Evolutionary conservation across 768 basidiomycete species (phyloP).

Genomic region (Lyophyllum atratum): DNA sequence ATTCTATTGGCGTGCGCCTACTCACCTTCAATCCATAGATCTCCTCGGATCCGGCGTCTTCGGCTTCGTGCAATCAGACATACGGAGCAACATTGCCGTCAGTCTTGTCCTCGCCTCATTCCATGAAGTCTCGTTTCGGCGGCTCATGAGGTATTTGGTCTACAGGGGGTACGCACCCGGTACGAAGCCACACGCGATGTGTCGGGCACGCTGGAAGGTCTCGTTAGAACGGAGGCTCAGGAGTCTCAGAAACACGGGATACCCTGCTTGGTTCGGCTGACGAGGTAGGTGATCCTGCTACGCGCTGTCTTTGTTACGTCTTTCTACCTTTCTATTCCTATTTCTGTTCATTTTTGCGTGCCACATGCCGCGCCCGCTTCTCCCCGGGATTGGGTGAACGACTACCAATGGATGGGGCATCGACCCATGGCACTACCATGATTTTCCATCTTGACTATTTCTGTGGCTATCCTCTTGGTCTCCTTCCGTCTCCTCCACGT

Average conservation of each 20-base stretch:
- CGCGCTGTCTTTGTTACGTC: not conserved
- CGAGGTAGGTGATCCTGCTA: conserved; percentile 47
- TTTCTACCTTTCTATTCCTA: no score
- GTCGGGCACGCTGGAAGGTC: conserved; percentile 60
- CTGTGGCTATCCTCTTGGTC: not conserved
- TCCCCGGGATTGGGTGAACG: not conserved
- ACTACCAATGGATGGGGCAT: no score
- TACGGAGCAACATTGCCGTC: conserved; percentile 67
- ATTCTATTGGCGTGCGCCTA: not conserved
- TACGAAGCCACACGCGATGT: conserved; percentile 42
- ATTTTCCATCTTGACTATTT: not conserved
- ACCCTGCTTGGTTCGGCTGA: conserved; percentile 63
- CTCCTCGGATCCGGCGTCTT: conserved; percentile 70
- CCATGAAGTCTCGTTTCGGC: conserved; percentile 22
- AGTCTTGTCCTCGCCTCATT: conserved; percentile 23
- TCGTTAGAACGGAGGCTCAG: conserved; percentile 53
- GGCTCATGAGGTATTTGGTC: no score
- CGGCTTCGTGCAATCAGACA: conserved; percentile 72
- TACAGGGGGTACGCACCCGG: conserved; percentile 63
- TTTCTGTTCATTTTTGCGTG: no score
- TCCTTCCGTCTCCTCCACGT: conserved; percentile 1
- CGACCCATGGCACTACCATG: not conserved
- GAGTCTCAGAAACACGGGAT: conserved; percentile 58
- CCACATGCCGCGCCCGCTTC: no score
- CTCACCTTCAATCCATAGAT: no score